phyloP scores from a whole-genome alignment of 2,329 filamentous ascomycete genomes.

The Penicillium sp. region DNA sequence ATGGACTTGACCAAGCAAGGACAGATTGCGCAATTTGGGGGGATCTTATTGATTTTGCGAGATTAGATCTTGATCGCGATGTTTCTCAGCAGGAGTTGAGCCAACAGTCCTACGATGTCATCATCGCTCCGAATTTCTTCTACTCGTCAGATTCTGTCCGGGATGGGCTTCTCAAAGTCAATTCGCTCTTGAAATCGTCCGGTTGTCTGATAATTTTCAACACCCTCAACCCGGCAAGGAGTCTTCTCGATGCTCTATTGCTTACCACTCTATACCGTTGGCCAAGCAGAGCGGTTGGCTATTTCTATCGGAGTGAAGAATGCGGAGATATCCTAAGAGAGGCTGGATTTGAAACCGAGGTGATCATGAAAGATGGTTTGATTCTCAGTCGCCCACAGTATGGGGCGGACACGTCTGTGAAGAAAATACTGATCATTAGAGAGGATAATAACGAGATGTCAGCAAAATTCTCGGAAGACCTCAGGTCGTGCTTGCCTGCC shows the following conservation, averaged over 20 bases:
- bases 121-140: constrained; percentile 23
- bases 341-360: background rate
- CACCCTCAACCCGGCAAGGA: constrained; percentile 3
- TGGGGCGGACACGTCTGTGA: background rate
- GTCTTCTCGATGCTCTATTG: constrained; percentile 12
- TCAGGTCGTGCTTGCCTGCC: background rate
- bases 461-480: background rate
- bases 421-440: constrained; percentile 15
- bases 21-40: background rate
- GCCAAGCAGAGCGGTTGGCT: background rate
- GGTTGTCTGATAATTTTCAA: constrained; percentile 23
- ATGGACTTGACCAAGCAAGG: background rate
- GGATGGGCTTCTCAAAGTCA: constrained; percentile 16
- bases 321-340: constrained; percentile 4
- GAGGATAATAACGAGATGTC: background rate
- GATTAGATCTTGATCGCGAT: background rate
- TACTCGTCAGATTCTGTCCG: constrained; percentile 8
- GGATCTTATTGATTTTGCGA: background rate
- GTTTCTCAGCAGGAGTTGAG: background rate
- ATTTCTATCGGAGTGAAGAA: background rate
- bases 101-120: constrained; percentile 17
- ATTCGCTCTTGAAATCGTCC: constrained; percentile 16
- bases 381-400: background rate
- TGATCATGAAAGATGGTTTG: background rate
- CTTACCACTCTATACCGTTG: constrained; percentile 12